These are phyloP conservation scores for Arxiozyma bovina DNA, from an alignment of 1,139 yeast genomes.

Conservation along the genomic window DNA sequence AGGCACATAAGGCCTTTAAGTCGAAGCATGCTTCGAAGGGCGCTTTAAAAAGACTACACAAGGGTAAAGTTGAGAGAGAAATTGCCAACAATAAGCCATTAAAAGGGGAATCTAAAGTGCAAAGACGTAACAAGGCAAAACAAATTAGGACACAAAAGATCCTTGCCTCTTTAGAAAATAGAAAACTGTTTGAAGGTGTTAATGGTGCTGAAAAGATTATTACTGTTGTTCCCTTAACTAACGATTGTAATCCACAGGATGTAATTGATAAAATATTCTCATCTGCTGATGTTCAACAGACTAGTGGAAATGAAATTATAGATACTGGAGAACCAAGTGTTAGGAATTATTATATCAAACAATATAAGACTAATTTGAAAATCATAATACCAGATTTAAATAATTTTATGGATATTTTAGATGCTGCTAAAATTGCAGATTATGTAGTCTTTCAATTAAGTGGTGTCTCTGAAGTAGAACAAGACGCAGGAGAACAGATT, in stretches of 20 bases:
- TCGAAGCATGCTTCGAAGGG: slow-evolving; percentile 90
- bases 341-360: slow-evolving; percentile 40
- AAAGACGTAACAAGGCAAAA: slow-evolving; percentile 68
- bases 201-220: slow-evolving; percentile 77
- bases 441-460: slow-evolving; percentile 80
- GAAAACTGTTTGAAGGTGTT: slow-evolving; percentile 71
- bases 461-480: slow-evolving; percentile 74
- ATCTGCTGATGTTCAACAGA: slow-evolving; percentile 27
- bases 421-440: slow-evolving; percentile 84
- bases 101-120: slow-evolving; percentile 50
- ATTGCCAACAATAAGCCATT: slow-evolving; percentile 34
- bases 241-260: slow-evolving; percentile 52
- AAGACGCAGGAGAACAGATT: slow-evolving; percentile 74
- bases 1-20: slow-evolving; percentile 82
- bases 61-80: slow-evolving; percentile 81
- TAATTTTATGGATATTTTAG: slow-evolving; percentile 62
- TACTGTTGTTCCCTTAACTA: slow-evolving; percentile 70
- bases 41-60: slow-evolving; percentile 63
- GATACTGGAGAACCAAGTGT: slow-evolving; percentile 26
- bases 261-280: slow-evolving; percentile 36
- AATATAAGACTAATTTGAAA: slow-evolving; percentile 70
- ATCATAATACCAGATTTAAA: slow-evolving; percentile 65
- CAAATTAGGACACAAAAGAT: slow-evolving; percentile 74
- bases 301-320: slow-evolving; percentile 1
- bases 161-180: slow-evolving; percentile 37